phyloP scores from a whole-genome alignment of 176 grass and related monocot genomes.

The Oryza officinalis region DNA sequence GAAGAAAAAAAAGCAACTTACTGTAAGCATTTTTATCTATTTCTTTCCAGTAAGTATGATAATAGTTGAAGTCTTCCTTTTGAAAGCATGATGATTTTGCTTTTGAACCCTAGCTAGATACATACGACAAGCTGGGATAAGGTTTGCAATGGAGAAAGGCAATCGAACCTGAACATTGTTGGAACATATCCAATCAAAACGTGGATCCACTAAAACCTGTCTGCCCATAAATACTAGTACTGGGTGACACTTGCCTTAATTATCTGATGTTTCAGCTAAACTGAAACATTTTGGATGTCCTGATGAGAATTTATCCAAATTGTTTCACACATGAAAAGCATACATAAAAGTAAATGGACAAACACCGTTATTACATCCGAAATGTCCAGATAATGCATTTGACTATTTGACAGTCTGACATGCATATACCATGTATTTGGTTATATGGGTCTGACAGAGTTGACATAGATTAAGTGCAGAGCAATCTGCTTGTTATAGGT shows the following conservation, averaged over 20 bases:
- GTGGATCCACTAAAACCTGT: neutral
- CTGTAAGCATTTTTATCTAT: neutral
- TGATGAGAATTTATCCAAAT: neutral
- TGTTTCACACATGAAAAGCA: neutral
- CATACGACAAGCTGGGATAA: no score
- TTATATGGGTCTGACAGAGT: neutral
- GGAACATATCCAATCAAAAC: neutral
- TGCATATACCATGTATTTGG: neutral
- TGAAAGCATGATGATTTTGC: neutral
- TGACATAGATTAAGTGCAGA: neutral
- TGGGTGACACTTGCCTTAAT: neutral
- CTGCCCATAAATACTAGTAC: neutral
- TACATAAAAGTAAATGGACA: neutral
- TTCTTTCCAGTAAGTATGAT: neutral
- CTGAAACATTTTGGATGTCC: neutral
- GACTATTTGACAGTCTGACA: neutral
- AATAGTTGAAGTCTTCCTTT: neutral
- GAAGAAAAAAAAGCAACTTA: neutral
- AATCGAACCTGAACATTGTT: neutral
- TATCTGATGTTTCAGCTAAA: neutral
- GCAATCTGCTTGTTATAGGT: neutral
- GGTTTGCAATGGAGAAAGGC: neutral
- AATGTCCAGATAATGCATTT: neutral
- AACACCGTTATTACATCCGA: neutral
- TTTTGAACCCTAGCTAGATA: neutral